Conservation (phyloP, 139 green algal genomes). For the Coelastrella sp. region DNA sequence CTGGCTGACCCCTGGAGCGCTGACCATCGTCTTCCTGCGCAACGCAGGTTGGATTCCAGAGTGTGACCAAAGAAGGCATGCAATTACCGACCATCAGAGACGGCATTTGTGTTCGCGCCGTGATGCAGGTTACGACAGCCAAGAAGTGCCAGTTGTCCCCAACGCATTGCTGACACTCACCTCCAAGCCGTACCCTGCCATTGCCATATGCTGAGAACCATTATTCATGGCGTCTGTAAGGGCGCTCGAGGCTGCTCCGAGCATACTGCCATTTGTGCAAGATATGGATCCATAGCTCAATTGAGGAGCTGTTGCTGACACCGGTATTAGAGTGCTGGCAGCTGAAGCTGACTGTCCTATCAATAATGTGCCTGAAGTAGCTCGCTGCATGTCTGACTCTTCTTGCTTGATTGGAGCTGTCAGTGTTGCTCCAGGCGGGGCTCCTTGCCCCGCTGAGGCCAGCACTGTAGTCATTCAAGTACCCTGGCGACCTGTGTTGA, state of each 20-base stretch:
- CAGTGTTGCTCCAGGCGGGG: constrained; percentile 10
- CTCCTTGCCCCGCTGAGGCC: background rate
- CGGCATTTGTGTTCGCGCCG: too few relatives aligned
- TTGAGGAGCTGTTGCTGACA: constrained; percentile 31
- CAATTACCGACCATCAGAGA: too few relatives aligned
- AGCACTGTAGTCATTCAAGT: background rate
- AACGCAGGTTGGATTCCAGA: too few relatives aligned
- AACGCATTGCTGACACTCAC: background rate
- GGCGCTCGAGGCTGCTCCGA: background rate
- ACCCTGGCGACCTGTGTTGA: background rate
- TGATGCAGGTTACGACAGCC: background rate
- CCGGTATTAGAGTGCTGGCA: constrained; percentile 15
- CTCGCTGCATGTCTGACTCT: constrained; percentile 20
- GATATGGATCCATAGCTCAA: constrained; percentile 16
- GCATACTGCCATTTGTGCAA: background rate
- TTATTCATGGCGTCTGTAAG: constrained; percentile 30
- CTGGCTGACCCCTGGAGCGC: constrained; percentile 6
- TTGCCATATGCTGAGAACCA: background rate
- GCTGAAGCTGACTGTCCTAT: background rate
- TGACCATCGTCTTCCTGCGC: background rate
- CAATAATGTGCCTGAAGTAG: background rate
- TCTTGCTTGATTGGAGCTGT: background rate
- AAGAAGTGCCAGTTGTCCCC: constrained; percentile 4
- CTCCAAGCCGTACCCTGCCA: background rate
- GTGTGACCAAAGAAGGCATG: too few relatives aligned